Evolutionary conservation across 176 grass and related monocot species (phyloP).

Genomic region (Lolium multiflorum): DNA sequence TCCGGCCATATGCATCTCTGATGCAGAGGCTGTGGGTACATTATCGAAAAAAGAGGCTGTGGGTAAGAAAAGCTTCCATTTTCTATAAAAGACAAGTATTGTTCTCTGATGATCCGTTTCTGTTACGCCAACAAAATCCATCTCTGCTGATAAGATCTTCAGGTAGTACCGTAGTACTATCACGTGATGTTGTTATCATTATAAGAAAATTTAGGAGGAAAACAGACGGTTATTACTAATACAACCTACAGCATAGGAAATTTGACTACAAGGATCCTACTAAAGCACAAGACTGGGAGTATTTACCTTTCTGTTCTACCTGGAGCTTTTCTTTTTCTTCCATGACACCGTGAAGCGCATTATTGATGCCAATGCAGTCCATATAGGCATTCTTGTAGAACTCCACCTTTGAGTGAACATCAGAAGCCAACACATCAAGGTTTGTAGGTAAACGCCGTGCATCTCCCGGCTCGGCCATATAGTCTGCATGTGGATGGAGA

Average conservation of each 20-base stretch:
- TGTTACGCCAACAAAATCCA: not conserved
- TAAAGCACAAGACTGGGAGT: not conserved
- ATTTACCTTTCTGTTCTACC: not conserved
- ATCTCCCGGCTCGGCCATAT: not conserved
- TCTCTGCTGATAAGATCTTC: not conserved
- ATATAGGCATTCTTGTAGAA: constrained; percentile 12
- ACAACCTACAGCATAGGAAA: not conserved
- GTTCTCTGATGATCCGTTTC: not conserved
- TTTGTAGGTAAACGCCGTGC: not conserved
- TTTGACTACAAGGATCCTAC: not conserved
- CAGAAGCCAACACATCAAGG: constrained; percentile 19
- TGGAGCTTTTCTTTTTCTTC: constrained; percentile 12
- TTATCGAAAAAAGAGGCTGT: not conserved
- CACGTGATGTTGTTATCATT: not conserved
- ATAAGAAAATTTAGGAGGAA: not conserved
- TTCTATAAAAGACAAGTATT: not conserved
- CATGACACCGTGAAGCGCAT: constrained; percentile 6
- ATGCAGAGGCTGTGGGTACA: not conserved
- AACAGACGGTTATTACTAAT: not conserved
- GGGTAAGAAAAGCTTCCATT: not conserved
- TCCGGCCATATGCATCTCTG: not conserved
- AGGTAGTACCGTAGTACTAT: not conserved
- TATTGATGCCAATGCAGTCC: not conserved
- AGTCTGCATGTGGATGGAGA: not conserved
- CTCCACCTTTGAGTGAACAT: not conserved